phyloP scores from a whole-genome alignment of 2,329 filamentous ascomycete genomes.

The Xylariales sp. region DNA sequence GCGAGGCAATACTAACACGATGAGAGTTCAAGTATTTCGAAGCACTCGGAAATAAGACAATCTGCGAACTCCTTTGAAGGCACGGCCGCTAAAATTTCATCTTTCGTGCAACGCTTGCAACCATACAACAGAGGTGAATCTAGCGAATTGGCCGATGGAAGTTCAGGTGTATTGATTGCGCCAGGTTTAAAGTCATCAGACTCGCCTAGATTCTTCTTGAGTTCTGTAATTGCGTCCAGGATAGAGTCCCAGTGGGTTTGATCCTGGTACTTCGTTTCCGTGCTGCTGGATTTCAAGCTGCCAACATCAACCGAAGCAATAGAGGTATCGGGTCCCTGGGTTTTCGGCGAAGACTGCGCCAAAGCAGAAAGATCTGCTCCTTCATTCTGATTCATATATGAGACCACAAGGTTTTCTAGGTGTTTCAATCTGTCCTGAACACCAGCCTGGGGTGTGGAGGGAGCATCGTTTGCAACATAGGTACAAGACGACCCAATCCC shows the following conservation, averaged over 20 bases:
- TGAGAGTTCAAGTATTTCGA: constrained; percentile 50
- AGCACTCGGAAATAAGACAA: constrained; percentile 52
- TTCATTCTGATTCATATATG: constrained; percentile 35
- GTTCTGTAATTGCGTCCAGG: constrained; percentile 38
- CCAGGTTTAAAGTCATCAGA: constrained; percentile 12
- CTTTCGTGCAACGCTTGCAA: constrained; percentile 41
- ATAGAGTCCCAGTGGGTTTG: constrained; percentile 41
- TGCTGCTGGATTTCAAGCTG: constrained; percentile 35
- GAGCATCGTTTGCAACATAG: constrained; percentile 22
- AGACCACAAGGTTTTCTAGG: constrained; percentile 38
- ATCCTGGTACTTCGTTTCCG: constrained; percentile 40
- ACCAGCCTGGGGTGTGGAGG: constrained; percentile 15
- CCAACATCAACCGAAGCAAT: constrained; percentile 33
- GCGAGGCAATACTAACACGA: constrained; percentile 37
- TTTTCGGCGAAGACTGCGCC: constrained; percentile 4
- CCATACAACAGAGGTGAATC: constrained; percentile 50
- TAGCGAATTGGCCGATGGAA: background rate
- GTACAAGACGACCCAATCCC: constrained; percentile 35
- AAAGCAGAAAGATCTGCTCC: constrained; percentile 1
- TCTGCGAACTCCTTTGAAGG: constrained; percentile 51
- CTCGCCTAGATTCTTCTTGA: constrained; percentile 37
- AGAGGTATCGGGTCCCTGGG: constrained; percentile 17
- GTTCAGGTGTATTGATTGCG: constrained; percentile 1
- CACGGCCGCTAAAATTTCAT: constrained; percentile 51
- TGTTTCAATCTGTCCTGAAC: constrained; percentile 39